These are phyloP conservation scores for Musa acuminata DNA, from an alignment of 176 grass and related monocot genomes.

Conservation along the genomic window DNA sequence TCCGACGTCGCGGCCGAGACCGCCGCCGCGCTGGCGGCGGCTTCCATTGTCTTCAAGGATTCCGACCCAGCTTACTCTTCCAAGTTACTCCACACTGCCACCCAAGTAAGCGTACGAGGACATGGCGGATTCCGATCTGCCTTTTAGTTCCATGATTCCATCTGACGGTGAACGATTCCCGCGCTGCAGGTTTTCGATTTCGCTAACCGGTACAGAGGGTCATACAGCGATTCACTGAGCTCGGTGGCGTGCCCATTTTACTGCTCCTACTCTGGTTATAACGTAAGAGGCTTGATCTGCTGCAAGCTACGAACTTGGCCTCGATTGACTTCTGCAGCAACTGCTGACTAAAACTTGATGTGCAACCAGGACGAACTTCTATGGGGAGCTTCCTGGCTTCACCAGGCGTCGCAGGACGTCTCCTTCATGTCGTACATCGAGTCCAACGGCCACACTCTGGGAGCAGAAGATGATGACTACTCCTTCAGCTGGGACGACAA, in stretches of 20 bases:
- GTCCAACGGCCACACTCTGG: constrained; percentile 43
- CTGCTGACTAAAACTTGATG: not conserved
- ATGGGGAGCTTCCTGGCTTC: constrained; percentile 88
- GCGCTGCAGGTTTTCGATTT: constrained; percentile 51
- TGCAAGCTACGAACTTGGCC: not conserved
- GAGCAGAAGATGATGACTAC: constrained; percentile 60
- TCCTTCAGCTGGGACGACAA: constrained; percentile 90
- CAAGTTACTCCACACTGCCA: constrained; percentile 36
- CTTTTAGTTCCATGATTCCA: not conserved
- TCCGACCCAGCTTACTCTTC: constrained; percentile 41
- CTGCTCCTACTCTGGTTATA: constrained; percentile 69
- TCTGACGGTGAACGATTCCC: not conserved
- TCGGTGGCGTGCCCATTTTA: constrained; percentile 58
- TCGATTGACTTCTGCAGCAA: not conserved
- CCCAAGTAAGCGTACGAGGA: not conserved
- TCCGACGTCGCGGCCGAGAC: constrained; percentile 84
- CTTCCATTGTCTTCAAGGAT: constrained; percentile 42
- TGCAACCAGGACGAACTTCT: constrained; percentile 58
- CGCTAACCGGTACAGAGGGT: constrained; percentile 48
- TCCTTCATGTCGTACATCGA: constrained; percentile 67
- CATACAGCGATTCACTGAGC: constrained; percentile 61
- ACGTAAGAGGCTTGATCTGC: constrained; percentile 28
- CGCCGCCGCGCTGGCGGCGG: constrained; percentile 49
- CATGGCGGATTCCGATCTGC: not conserved
- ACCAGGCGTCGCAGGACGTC: constrained; percentile 46